These are phyloP conservation scores for Paecilomyces fulvus DNA, from an alignment of 2,329 filamentous ascomycete genomes.

Conservation along the genomic window DNA sequence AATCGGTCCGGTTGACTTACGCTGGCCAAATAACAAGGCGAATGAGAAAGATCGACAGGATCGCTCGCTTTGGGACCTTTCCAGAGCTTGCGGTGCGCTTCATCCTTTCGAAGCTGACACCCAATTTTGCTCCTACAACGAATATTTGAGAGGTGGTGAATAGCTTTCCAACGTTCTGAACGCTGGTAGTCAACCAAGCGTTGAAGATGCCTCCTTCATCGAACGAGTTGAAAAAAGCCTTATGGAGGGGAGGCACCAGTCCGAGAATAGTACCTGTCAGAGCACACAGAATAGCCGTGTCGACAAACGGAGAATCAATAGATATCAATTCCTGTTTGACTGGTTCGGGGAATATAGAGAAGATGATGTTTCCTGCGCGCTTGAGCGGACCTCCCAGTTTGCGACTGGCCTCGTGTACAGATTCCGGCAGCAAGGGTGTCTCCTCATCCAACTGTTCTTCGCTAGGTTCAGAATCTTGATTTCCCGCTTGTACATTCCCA, in stretches of 20 bases:
- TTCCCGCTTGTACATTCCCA: constrained; percentile 14
- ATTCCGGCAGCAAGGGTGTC: constrained; percentile 44
- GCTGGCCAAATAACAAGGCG: constrained; percentile 56
- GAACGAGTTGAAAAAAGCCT: constrained; percentile 51
- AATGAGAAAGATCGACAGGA: constrained; percentile 45
- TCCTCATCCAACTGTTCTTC: constrained; percentile 32
- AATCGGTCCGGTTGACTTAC: constrained; percentile 10
- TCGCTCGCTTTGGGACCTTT: constrained; percentile 34
- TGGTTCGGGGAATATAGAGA: constrained; percentile 24
- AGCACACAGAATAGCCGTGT: constrained; percentile 55
- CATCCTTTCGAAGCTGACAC: constrained; percentile 43
- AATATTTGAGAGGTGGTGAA: constrained; percentile 60
- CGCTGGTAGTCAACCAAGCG: constrained; percentile 55
- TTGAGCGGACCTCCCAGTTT: constrained; percentile 13
- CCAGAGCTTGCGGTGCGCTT: constrained; percentile 26
- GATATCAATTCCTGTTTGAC: constrained; percentile 29
- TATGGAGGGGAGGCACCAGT: constrained; percentile 50
- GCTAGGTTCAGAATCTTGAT: constrained; percentile 14
- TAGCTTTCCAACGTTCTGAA: constrained; percentile 54
- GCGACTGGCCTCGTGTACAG: constrained; percentile 9
- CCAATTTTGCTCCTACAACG: constrained; percentile 58
- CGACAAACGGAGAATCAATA: constrained; percentile 46
- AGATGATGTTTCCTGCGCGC: constrained; percentile 17
- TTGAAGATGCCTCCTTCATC: constrained; percentile 55
- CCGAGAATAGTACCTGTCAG: constrained; percentile 52